These are phyloP conservation scores for Russula earlei DNA, from an alignment of 768 basidiomycete species.

Conservation along the genomic window DNA sequence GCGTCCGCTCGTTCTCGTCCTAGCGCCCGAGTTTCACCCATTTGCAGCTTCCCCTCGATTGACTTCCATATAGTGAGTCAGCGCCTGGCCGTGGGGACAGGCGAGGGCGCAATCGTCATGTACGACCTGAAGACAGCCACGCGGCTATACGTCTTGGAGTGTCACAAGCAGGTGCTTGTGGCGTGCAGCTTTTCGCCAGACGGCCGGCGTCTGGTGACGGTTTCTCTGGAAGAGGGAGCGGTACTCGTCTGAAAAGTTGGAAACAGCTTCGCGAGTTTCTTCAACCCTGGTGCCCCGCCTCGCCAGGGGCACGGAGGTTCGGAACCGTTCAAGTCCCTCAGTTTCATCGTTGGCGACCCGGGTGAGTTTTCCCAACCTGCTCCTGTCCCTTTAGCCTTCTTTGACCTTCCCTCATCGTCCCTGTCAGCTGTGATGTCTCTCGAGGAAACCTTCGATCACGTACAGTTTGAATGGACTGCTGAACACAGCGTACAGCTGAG, in stretches of 20 bases:
- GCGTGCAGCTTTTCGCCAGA: slow-evolving; percentile 92
- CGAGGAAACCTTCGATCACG: slow-evolving; percentile 58
- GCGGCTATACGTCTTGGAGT: slow-evolving; percentile 88
- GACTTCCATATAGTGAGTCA: slow-evolving; percentile 87
- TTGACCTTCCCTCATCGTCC: not conserved
- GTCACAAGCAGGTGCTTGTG: slow-evolving; percentile 72
- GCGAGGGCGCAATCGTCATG: slow-evolving; percentile 90
- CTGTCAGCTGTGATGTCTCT: slow-evolving; percentile 43
- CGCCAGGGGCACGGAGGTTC: slow-evolving; percentile 77
- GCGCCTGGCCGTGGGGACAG: slow-evolving; percentile 85
- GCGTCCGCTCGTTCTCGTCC: slow-evolving; percentile 23
- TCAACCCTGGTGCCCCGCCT: slow-evolving; percentile 83
- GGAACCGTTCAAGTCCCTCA: slow-evolving; percentile 80
- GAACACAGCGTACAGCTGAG: slow-evolving; percentile 76
- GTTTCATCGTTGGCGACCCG: slow-evolving; percentile 76
- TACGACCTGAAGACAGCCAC: slow-evolving; percentile 96
- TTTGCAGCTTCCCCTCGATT: slow-evolving; percentile 73
- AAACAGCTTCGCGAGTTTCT: slow-evolving; percentile 78
- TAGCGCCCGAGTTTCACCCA: not conserved
- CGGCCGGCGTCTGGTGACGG: slow-evolving; percentile 78
- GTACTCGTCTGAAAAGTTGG: slow-evolving; percentile 97
- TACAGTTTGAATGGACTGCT: slow-evolving; percentile 77
- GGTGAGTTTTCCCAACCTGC: slow-evolving; percentile 57
- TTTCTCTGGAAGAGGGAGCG: slow-evolving; percentile 75
- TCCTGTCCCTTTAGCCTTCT: too few relatives aligned